Base-by-base conservation (phyloP, 2,329 filamentous ascomycete genomes). In the Aureobasidium leucospermi region DNA sequence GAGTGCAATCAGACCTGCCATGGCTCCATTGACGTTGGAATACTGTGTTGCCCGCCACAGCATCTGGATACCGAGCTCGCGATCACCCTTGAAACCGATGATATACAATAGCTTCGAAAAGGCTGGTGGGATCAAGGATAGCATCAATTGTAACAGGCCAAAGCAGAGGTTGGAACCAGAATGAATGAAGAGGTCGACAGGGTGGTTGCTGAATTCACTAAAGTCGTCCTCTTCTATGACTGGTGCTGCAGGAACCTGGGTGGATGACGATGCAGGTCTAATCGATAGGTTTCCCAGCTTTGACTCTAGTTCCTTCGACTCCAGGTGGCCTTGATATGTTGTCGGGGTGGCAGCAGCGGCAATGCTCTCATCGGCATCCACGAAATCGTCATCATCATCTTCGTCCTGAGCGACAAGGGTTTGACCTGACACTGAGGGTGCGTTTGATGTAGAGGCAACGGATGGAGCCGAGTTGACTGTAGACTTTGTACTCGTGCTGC, bases 41-140 rank as follows among this genome's bases (percentile, higher is more conserved):
- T 92, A 94, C 52, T 86, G 85, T 23, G 90, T 91, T 11, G 90
- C 89, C 70, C 89, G 86, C 94, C 94, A 99, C 4, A 99, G 83
- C 83, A 96, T 88, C 41, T 82, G 79, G 34, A 96, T 80, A 9
- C 92, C 94, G 41, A 87, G 82, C 63, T 90, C 85, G 45, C 92
- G 86, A 70, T 97, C 92, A 34, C 94, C 94, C 62, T 84, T 86
- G 75, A 97, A 97, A 1, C 94, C 94, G 32, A 96, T 88, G 43
- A 97, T 87, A 61, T 87, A 89, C 4, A 97, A 79, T 1, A 99
- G 81, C 59, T 85, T 88, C n/a, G 84, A 87, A 72, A 97, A 96
- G 0, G 92, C 85, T 0, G 94, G 94, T 0, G 94, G 95, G 0
- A 97, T 85, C 76, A 97, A 88, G 11, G 90, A 95, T n/a, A 97